These are phyloP conservation scores for Solanum virginianum DNA, from an alignment of 257 asterid genomes.

Conservation along the genomic window DNA sequence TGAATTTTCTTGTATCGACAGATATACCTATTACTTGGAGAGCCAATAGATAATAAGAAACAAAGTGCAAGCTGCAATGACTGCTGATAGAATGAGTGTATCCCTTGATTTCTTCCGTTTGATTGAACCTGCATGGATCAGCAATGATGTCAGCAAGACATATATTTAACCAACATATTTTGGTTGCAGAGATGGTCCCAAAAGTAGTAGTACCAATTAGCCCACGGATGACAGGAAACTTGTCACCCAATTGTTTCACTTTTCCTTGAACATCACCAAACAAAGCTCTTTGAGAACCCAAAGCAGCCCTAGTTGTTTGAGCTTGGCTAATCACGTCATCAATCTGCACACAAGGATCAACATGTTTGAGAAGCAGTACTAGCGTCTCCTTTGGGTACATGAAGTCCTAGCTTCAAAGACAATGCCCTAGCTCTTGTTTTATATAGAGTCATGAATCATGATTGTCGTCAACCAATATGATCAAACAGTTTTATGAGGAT, in stretches of 20 bases:
- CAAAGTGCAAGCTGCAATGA: slow-evolving; percentile 94
- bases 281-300: slow-evolving; percentile 83
- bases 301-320: slow-evolving; percentile 73
- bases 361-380: not conserved
- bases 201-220: slow-evolving; percentile 49
- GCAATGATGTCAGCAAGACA: not conserved
- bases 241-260: slow-evolving; percentile 79
- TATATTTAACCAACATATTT: not conserved
- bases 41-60: slow-evolving; percentile 96
- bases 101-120: slow-evolving; percentile 81
- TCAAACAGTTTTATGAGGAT: not conserved
- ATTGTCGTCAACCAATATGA: not conserved
- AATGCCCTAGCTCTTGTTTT: not conserved
- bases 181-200: not conserved
- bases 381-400: not conserved
- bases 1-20: slow-evolving; percentile 1
- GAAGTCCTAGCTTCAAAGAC: not conserved
- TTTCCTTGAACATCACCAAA: slow-evolving; percentile 94
- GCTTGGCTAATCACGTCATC: slow-evolving; percentile 97
- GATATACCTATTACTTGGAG: slow-evolving; percentile 43
- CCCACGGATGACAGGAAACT: slow-evolving; percentile 84
- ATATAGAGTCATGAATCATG: not conserved
- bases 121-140: slow-evolving; percentile 61
- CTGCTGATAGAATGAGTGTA: slow-evolving; percentile 87
- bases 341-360: slow-evolving; percentile 32